These are phyloP conservation scores for Penicillium odoratum DNA, from an alignment of 495 filamentous ascomycete genomes.

Conservation along the genomic window DNA sequence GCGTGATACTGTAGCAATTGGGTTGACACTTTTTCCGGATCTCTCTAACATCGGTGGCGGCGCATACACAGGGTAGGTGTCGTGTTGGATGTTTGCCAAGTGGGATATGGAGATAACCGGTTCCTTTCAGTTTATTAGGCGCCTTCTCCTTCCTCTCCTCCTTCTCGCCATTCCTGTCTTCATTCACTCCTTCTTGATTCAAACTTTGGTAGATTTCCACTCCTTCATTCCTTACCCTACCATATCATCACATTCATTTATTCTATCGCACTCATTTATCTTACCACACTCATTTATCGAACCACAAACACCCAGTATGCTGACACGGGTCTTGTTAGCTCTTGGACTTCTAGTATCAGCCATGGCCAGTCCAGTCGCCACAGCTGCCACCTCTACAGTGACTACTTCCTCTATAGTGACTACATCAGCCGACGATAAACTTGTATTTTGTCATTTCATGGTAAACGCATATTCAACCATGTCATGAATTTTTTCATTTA, in stretches of 20 bases:
- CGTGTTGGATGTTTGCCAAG: background rate
- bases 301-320: background rate
- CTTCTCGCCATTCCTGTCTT: background rate
- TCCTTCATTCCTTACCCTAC: background rate
- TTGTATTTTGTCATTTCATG: constrained; percentile 64
- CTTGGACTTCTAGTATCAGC: background rate
- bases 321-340: background rate
- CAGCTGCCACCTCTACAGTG: background rate
- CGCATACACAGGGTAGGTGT: background rate
- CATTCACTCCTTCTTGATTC: background rate
- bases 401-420: constrained; percentile 5
- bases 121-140: background rate
- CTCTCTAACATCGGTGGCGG: background rate
- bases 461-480: constrained; percentile 26
- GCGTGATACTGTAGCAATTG: constrained; percentile 5
- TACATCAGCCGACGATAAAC: constrained; percentile 20
- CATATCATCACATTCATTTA: too few relatives aligned
- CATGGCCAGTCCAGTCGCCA: background rate
- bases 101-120: background rate
- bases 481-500: background rate
- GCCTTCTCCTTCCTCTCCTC: background rate
- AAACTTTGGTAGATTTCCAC: background rate
- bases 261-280: background rate
- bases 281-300: background rate
- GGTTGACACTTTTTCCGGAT: background rate